Base-by-base conservation (phyloP, 2,329 filamentous ascomycete genomes). In the Colletotrichum musae region DNA sequence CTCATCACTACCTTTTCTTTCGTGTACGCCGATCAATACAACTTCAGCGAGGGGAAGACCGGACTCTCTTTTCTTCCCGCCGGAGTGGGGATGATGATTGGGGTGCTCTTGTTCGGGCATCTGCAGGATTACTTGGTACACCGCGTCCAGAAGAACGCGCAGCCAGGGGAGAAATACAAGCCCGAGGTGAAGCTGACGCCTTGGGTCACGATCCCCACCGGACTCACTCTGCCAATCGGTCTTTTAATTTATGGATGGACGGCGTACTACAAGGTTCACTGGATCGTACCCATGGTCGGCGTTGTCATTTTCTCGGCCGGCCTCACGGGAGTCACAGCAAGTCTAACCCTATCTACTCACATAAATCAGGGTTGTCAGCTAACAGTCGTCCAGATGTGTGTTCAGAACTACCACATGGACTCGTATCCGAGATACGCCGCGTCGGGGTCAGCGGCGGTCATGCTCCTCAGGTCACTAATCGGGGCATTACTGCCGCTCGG, bases 341-440 rank as follows among this genome's bases (percentile, higher is more conserved):
- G 85, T 18, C 15, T 15, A 6, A 36, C 32, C 16, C 16, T 43
- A 15, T 4, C 3, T 39, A 2, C 4, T n/a, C 41, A n/a, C 41
- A 5, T 6, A n/a, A 43, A n/a, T 43, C 41, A 43, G 32, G 2
- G 41, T n/a, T 4, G 4, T 1, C 13, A 15, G 82, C 83, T 75
- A 32, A 62, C 54, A 21, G 10, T 26, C 41, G 6, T 4, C 6
- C 48, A 77, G 75, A 78, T 78, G 74, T 77, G 85, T 36, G 82
- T 86, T 50, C 86, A 88, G 68, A 87, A 86, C 0, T 90, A 90
- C 70, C 82, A 89, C 2, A 83, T 89, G 16, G 87, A 90, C 51
- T 86, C 84, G 16, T 80, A 78, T 58, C 74, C 74, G 6, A 60
- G 36, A 1, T 76, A 77, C 21, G 79, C 79, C 0, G 80, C 78